phyloP scores from a whole-genome alignment of 108 stramenopile species.

The Stephanodiscus triporus region DNA sequence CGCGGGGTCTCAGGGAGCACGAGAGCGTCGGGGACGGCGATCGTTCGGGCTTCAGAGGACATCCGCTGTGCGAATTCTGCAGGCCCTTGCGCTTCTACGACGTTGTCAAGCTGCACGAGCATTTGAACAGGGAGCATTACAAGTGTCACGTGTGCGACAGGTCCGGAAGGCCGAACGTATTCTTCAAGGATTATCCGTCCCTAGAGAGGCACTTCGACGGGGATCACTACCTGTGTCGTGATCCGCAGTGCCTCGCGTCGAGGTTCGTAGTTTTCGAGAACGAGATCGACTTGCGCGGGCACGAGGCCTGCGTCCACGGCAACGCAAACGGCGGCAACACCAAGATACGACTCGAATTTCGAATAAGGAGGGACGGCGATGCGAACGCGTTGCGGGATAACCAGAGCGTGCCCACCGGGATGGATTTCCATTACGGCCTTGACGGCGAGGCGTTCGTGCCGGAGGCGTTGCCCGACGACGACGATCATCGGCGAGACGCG shows the following conservation, averaged over 20 bases:
- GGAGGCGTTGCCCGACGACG: slow-evolving; percentile 54
- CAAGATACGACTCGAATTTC: slow-evolving; percentile 85
- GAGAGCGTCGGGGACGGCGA: slow-evolving; percentile 73
- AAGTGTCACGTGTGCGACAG: slow-evolving; percentile 89
- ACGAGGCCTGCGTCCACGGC: slow-evolving; percentile 73
- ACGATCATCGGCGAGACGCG: not conserved
- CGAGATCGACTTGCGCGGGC: slow-evolving; percentile 83
- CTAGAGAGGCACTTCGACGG: slow-evolving; percentile 84
- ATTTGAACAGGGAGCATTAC: slow-evolving; percentile 90
- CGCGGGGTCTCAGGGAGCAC: slow-evolving; percentile 69
- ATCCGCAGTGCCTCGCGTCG: slow-evolving; percentile 75
- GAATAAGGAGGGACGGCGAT: slow-evolving; percentile 61
- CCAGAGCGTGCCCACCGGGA: slow-evolving; percentile 44
- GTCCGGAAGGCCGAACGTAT: slow-evolving; percentile 76
- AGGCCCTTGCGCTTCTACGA: slow-evolving; percentile 80
- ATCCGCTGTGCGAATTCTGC: slow-evolving; percentile 90
- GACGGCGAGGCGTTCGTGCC: slow-evolving; percentile 92
- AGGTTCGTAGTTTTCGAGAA: slow-evolving; percentile 88
- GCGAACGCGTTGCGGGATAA: slow-evolving; percentile 39
- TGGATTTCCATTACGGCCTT: slow-evolving; percentile 74
- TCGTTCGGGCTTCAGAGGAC: slow-evolving; percentile 71
- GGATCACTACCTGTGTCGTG: slow-evolving; percentile 82
- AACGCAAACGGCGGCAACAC: slow-evolving; percentile 54
- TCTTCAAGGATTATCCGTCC: slow-evolving; percentile 78
- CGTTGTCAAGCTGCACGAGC: slow-evolving; percentile 72